Percentiles rank a stretch among this genome's conserved stretches.
phyloP scores from a whole-genome alignment of 139 green algal species.

The Volvox reticuliferus region DNA sequence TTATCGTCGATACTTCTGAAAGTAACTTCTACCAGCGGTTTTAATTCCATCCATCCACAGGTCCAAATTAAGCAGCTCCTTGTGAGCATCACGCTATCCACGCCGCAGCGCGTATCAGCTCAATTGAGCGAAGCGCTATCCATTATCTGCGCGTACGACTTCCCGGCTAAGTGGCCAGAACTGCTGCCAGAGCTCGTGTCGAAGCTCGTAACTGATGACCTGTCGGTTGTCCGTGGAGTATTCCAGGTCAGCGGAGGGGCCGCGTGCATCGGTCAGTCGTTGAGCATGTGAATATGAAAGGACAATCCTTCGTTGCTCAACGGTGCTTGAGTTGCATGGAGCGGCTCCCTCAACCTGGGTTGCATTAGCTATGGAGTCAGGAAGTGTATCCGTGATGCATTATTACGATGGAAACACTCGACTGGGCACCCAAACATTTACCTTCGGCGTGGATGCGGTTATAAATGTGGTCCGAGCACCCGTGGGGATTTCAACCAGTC shows the following conservation, averaged over 20 bases:
- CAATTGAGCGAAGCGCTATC: constrained; percentile 95
- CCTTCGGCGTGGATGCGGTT: too few relatives aligned
- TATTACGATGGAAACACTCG: too few relatives aligned
- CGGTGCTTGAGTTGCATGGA: too few relatives aligned
- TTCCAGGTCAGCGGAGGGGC: constrained; percentile 56
- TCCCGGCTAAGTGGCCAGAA: constrained; percentile 88
- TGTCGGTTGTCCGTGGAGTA: constrained; percentile 82
- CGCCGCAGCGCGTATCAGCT: constrained; percentile 74
- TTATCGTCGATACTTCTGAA: too few relatives aligned
- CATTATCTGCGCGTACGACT: constrained; percentile 94
- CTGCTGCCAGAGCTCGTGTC: constrained; percentile 93
- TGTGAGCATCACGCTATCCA: constrained; percentile 91
- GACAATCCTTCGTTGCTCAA: background rate
- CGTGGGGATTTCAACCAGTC: too few relatives aligned
- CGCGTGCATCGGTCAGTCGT: too few relatives aligned
- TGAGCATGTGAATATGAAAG: background rate
- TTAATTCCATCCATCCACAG: constrained; percentile 62
- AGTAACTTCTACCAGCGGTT: too few relatives aligned
- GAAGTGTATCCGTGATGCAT: too few relatives aligned
- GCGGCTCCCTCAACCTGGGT: too few relatives aligned
- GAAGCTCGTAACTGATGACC: constrained; percentile 76
- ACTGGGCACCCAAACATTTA: too few relatives aligned
- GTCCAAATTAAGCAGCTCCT: constrained; percentile 91
- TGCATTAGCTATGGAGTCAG: too few relatives aligned
- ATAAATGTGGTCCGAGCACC: too few relatives aligned